phyloP scores from a whole-genome alignment of 2,329 filamentous ascomycete genomes.

The Colletotrichum magnum region DNA sequence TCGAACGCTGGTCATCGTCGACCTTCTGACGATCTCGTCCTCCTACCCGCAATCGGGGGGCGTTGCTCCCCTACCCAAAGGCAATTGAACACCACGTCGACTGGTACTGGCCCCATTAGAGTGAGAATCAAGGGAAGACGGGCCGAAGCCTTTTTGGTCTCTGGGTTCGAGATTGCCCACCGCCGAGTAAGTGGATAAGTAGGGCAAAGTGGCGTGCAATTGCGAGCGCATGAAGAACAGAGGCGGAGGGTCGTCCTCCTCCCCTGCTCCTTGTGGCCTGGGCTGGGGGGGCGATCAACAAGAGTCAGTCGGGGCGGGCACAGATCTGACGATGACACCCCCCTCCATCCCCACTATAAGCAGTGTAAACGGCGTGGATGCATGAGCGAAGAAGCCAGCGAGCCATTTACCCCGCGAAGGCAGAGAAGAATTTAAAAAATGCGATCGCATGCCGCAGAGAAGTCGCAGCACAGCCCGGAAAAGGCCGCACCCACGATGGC shows the following conservation, averaged over 20 bases:
- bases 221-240: neutral
- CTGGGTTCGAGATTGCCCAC: neutral
- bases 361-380: neutral
- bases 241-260: neutral
- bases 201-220: neutral
- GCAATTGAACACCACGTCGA: neutral
- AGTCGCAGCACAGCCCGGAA: neutral
- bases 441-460: neutral
- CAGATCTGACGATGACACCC: neutral
- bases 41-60: neutral
- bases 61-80: neutral
- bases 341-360: too few relatives aligned
- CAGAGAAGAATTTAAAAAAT: neutral
- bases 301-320: neutral
- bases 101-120: neutral
- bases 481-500: neutral
- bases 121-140: neutral
- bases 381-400: neutral
- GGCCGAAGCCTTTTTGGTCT: slow-evolving; percentile 4
- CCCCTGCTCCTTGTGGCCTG: neutral
- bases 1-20: neutral
- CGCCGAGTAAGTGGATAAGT: too few relatives aligned
- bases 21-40: slow-evolving; percentile 5
- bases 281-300: neutral
- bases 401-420: too few relatives aligned